Conservation (phyloP, 1,139 yeast species). For the Pichia kudriavzevii region DNA sequence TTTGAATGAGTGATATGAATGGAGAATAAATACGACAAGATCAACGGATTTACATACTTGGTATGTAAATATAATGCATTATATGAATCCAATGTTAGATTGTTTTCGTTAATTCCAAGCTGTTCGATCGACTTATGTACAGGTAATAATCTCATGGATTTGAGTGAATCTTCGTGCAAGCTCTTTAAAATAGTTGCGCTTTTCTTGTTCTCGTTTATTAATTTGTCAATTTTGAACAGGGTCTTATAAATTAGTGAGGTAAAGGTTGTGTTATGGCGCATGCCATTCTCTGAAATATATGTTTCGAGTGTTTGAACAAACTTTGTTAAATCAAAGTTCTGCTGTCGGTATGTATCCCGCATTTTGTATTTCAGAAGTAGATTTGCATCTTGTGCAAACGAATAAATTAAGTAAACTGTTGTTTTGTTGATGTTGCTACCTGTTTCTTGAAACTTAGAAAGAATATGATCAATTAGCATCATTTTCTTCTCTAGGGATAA, state of each 20-base stretch:
- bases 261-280: too few species aligned
- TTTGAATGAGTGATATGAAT: neutral
- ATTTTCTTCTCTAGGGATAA: neutral
- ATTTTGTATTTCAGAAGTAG: too few species aligned
- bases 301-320: too few species aligned
- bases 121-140: neutral
- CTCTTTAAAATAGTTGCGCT: too few species aligned
- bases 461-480: neutral
- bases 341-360: too few species aligned
- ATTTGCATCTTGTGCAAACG: neutral
- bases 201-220: too few species aligned
- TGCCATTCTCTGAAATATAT: too few species aligned
- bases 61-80: conserved; percentile 1
- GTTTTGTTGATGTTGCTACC: conserved; percentile 3
- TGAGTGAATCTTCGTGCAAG: conserved; percentile 1
- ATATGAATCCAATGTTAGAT: neutral
- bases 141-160: conserved; percentile 2
- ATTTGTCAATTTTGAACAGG: too few species aligned
- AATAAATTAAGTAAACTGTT: conserved; percentile 6
- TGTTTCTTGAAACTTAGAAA: neutral
- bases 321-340: too few species aligned
- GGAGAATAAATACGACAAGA: neutral
- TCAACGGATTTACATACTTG: conserved; percentile 1
- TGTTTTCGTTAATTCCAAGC: neutral
- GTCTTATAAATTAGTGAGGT: too few species aligned